A percentile compares a stretch with the other conserved stretches of the same genome.
phyloP scores from a whole-genome alignment of 2,329 filamentous ascomycete species.

The Ascochyta pisi region DNA sequence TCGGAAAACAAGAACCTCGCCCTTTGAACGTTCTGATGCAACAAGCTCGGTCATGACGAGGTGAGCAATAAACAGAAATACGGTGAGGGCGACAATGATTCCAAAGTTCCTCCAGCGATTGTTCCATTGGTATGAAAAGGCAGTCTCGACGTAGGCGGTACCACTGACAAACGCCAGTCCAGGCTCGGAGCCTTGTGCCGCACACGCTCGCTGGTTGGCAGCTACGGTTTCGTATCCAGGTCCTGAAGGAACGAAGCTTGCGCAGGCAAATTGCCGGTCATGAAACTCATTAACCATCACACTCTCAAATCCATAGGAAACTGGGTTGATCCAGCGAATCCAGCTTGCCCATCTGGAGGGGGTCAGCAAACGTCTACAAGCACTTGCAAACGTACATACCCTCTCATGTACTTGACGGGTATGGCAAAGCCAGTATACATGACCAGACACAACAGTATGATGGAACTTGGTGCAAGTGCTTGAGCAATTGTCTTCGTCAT shows the following conservation, averaged over 20 bases:
- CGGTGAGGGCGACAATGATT: slow-evolving; percentile 67
- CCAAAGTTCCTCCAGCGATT: slow-evolving; percentile 66
- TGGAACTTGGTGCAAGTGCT: slow-evolving; percentile 60
- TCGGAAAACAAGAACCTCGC: slow-evolving; percentile 71
- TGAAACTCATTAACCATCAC: slow-evolving; percentile 75
- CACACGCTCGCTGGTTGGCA: slow-evolving; percentile 43
- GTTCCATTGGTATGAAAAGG: slow-evolving; percentile 44
- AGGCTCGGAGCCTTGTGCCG: slow-evolving; percentile 43
- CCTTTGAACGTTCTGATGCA: slow-evolving; percentile 65
- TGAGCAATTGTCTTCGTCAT: slow-evolving; percentile 69
- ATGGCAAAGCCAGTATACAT: slow-evolving; percentile 72
- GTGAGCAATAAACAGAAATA: slow-evolving; percentile 68
- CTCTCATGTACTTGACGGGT: slow-evolving; percentile 63
- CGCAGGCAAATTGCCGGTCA: slow-evolving; percentile 33
- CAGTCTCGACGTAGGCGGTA: slow-evolving; percentile 38
- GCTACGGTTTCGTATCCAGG: slow-evolving; percentile 42
- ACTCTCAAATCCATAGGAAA: slow-evolving; percentile 78
- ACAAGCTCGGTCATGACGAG: slow-evolving; percentile 68
- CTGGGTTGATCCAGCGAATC: slow-evolving; percentile 74
- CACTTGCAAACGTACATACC: slow-evolving; percentile 8
- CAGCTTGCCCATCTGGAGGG: slow-evolving; percentile 44
- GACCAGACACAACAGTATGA: slow-evolving; percentile 67
- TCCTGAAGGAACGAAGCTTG: slow-evolving; percentile 48
- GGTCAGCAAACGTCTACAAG: slow-evolving; percentile 1
- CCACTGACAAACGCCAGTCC: slow-evolving; percentile 46